Evolutionary conservation across 1,139 yeast species (phyloP).

Genomic region (Pichia terricola): DNA sequence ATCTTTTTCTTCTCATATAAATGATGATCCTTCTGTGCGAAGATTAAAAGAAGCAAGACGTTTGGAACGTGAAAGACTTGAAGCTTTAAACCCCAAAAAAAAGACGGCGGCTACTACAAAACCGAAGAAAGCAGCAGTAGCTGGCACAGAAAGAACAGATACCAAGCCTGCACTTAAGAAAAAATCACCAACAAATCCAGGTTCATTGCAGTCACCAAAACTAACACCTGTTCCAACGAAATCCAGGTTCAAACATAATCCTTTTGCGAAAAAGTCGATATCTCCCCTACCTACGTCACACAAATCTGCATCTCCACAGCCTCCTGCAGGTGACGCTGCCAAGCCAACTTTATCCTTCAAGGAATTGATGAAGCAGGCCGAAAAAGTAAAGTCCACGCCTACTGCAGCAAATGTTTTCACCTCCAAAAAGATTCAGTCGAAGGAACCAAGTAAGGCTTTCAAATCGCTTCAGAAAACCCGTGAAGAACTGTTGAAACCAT

Average conservation of each 20-base stretch:
- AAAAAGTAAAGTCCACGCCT: slow-evolving; percentile 32
- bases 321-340: slow-evolving; percentile 12
- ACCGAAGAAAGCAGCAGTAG: too few species aligned
- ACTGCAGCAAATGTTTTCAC: slow-evolving; percentile 19
- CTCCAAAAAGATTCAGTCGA: slow-evolving; percentile 6
- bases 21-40: slow-evolving; percentile 44
- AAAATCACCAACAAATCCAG: background rate
- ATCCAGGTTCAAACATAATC: slow-evolving; percentile 10
- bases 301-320: slow-evolving; percentile 1
- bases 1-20: background rate
- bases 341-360: slow-evolving; percentile 49
- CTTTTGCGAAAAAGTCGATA: background rate
- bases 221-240: background rate
- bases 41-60: slow-evolving; percentile 57
- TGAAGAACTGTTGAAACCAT: background rate
- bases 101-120: background rate
- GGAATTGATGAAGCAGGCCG: slow-evolving; percentile 65
- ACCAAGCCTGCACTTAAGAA: too few species aligned
- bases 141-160: too few species aligned
- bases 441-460: slow-evolving; percentile 11
- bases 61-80: slow-evolving; percentile 37
- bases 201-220: too few species aligned
- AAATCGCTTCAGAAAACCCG: slow-evolving; percentile 12
- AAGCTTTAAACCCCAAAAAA: slow-evolving; percentile 6
- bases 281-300: background rate